A percentile compares a stretch with the other conserved stretches of the same genome.
These are phyloP conservation scores for Cornus kousa DNA, from an alignment of 148 eudicot genomes.

Conservation along the genomic window DNA sequence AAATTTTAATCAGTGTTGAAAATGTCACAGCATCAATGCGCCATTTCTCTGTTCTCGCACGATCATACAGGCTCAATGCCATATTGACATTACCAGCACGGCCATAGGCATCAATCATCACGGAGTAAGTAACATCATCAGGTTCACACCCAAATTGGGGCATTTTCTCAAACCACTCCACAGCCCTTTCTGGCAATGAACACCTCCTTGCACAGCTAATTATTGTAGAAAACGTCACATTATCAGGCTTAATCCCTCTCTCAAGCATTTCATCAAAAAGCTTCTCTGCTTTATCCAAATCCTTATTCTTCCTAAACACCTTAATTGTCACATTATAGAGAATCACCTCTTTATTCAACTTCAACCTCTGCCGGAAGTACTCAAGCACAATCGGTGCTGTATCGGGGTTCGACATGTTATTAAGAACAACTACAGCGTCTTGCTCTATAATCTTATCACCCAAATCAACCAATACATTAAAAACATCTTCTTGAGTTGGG, in stretches of 20 bases:
- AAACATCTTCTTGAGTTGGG: constrained; percentile 41
- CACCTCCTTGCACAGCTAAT: constrained; percentile 75
- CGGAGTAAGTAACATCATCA: constrained; percentile 68
- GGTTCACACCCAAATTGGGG: constrained; percentile 53
- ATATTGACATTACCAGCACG: constrained; percentile 57
- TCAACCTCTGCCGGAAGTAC: constrained; percentile 37
- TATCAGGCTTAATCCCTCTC: constrained; percentile 67
- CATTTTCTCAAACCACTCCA: constrained; percentile 88
- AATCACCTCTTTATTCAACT: constrained; percentile 38
- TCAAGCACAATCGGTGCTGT: constrained; percentile 43
- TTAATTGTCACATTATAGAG: constrained; percentile 77
- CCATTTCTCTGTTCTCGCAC: constrained; percentile 72
- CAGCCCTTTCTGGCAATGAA: constrained; percentile 58
- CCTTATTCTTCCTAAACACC: constrained; percentile 64
- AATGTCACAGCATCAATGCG: constrained; percentile 67
- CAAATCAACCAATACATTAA: constrained; percentile 27
- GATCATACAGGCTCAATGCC: constrained; percentile 77
- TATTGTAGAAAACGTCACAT: constrained; percentile 75
- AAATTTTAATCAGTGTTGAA: constrained; percentile 61
- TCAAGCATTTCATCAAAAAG: constrained; percentile 70
- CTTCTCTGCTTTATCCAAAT: constrained; percentile 55
- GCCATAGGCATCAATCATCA: constrained; percentile 85
- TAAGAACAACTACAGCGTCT: constrained; percentile 67
- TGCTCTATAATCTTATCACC: constrained; percentile 49
- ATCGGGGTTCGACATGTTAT: constrained; percentile 54